These are phyloP conservation scores for Alternaria sp. DNA, from an alignment of 2,329 filamentous ascomycete genomes.

Conservation along the genomic window DNA sequence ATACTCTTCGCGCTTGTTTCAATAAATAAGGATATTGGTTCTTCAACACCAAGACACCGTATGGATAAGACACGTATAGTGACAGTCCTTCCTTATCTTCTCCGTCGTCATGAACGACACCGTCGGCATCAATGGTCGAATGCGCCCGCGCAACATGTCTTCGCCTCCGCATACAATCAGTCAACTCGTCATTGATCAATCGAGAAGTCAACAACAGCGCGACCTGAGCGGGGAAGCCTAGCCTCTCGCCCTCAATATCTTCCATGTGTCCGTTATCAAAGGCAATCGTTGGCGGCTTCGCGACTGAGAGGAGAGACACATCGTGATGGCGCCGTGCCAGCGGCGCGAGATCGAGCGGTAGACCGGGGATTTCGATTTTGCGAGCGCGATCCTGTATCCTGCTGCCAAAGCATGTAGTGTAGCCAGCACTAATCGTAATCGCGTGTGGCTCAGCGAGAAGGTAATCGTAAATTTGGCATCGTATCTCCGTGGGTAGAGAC, in stretches of 20 bases:
- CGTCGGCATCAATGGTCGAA: conserved; percentile 9
- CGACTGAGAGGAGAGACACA: conserved; percentile 43
- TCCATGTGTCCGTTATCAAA: conserved; percentile 22
- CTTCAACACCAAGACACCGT: conserved; percentile 53
- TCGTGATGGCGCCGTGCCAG: conserved; percentile 48
- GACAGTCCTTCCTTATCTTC: conserved; percentile 46
- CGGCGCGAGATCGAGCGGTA: conserved; percentile 50
- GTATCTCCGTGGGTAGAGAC: conserved; percentile 52
- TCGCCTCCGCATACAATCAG: conserved; percentile 40
- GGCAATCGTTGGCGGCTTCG: conserved; percentile 36
- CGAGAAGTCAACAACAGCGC: conserved; percentile 44
- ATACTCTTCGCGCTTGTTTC: conserved; percentile 52
- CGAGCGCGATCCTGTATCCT: conserved; percentile 39
- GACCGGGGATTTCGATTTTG: conserved; percentile 44
- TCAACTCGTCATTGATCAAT: conserved; percentile 49
- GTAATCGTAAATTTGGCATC: conserved; percentile 55
- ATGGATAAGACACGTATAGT: conserved; percentile 53
- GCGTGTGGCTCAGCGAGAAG: conserved; percentile 48
- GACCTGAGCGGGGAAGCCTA: conserved; percentile 35
- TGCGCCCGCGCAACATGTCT: conserved; percentile 27
- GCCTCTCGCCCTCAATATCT: conserved; percentile 17
- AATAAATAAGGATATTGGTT: conserved; percentile 52
- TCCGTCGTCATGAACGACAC: conserved; percentile 2
- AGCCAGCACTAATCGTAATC: conserved; percentile 53
- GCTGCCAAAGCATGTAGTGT: conserved; percentile 42